phyloP scores from a whole-genome alignment of 2,329 filamentous ascomycete genomes.

The Fusarium sp. region DNA sequence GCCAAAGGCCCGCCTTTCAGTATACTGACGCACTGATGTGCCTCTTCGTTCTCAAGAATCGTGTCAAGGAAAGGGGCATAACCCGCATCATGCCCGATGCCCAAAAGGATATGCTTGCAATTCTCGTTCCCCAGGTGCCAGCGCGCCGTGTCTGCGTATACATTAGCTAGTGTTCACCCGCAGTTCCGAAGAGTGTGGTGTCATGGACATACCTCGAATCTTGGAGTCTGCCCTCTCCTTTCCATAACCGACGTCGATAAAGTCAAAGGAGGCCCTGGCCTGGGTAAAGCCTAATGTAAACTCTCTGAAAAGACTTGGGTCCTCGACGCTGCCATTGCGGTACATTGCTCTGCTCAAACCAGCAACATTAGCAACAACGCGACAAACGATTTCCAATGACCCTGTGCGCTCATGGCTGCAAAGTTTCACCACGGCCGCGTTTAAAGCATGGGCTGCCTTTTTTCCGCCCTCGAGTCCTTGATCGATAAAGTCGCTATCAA shows the following conservation, averaged over 20 bases:
- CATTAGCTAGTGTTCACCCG: conserved; percentile 17
- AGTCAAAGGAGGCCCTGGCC: conserved; percentile 70
- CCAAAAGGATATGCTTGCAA: conserved; percentile 72
- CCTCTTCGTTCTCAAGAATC: conserved; percentile 60
- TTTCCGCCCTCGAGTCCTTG: conserved; percentile 69
- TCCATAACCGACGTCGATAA: conserved; percentile 71
- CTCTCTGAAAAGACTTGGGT: conserved; percentile 62
- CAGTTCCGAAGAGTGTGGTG: not conserved
- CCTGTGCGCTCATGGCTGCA: conserved; percentile 59
- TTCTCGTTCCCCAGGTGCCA: conserved; percentile 72
- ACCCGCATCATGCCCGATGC: conserved; percentile 71
- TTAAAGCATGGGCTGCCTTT: conserved; percentile 63
- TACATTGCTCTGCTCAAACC: conserved; percentile 64
- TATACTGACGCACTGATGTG: conserved; percentile 62
- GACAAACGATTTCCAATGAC: conserved; percentile 67
- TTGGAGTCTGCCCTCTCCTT: conserved; percentile 72
- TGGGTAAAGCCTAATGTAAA: conserved; percentile 73
- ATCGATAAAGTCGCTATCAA: conserved; percentile 66
- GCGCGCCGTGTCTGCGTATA: conserved; percentile 60
- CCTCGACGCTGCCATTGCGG: conserved; percentile 61
- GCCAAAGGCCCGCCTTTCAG: conserved; percentile 66
- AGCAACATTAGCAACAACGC: conserved; percentile 67
- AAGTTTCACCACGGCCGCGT: conserved; percentile 59
- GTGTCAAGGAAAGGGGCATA: conserved; percentile 72
- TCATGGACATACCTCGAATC: conserved; percentile 64